A percentile compares a stretch with the other conserved stretches of the same genome.
Conservation (phyloP, 208 protist genomes). For the Trypanosoma lewisi region DNA sequence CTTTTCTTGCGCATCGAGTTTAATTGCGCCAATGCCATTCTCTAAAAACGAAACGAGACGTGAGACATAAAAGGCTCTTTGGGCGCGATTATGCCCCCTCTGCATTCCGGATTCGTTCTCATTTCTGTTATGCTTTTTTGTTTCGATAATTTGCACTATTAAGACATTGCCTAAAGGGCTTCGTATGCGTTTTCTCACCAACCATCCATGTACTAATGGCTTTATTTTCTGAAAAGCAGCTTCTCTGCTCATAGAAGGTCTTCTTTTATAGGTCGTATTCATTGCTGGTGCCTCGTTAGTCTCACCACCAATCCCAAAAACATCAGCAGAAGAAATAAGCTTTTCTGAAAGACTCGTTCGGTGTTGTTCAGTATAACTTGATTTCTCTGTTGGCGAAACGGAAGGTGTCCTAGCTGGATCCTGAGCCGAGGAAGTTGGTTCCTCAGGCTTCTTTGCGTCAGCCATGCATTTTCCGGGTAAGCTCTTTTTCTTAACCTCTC, state of each 20-base stretch:
- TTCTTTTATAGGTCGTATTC: neutral
- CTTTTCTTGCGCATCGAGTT: neutral
- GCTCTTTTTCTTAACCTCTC: neutral
- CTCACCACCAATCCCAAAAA: constrained; percentile 6
- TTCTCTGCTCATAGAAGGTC: neutral
- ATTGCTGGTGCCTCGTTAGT: neutral
- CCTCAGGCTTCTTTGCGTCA: neutral
- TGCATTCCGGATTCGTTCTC: neutral
- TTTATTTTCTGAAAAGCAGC: constrained; percentile 6
- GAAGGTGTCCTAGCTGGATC: neutral
- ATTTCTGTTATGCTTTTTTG: neutral
- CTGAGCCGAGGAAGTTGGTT: neutral
- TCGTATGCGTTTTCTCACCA: constrained; percentile 13
- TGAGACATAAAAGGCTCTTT: constrained; percentile 6
- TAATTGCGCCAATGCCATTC: neutral
- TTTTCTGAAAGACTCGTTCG: neutral
- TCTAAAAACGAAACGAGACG: constrained; percentile 11
- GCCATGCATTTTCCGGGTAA: neutral
- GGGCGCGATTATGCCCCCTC: neutral
- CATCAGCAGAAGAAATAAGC: constrained; percentile 17
- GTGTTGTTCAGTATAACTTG: neutral
- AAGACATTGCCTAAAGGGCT: neutral
- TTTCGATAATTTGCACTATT: constrained; percentile 3
- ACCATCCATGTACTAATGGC: constrained; percentile 1
- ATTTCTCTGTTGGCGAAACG: neutral